A percentile compares a stretch with the other conserved stretches of the same genome.
phyloP scores from a whole-genome alignment of 1,284 basidiomycete species.

The Microbotryum intermedium region DNA sequence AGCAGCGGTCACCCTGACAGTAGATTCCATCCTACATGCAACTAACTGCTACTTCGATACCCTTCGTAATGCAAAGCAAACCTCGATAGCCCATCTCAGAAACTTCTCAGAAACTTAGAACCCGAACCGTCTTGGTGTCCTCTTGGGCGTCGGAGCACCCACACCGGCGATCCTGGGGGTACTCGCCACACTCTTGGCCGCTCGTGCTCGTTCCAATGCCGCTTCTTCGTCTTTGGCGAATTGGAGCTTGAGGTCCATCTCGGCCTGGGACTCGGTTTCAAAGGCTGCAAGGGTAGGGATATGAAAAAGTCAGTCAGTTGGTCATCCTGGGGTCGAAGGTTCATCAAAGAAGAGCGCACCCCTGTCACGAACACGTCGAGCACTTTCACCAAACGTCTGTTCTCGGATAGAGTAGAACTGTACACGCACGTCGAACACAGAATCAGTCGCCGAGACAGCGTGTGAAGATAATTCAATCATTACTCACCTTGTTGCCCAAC shows the following conservation, averaged over 20 bases:
- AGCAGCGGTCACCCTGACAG: too few species aligned
- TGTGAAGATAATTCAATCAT: background rate
- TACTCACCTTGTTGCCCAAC: constrained; percentile 52
- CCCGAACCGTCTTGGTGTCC: constrained; percentile 27
- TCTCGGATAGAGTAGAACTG: constrained; percentile 2
- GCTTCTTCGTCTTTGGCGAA: constrained; percentile 25
- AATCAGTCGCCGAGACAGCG: background rate
- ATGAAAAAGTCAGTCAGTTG: too few species aligned
- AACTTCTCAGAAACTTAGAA: constrained; percentile 9
- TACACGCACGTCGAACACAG: background rate
- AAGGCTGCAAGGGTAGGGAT: constrained; percentile 5
- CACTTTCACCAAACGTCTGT: background rate
- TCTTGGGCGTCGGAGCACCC: constrained; percentile 22
- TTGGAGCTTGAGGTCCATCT: constrained; percentile 28
- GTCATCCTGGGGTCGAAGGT: too few species aligned
- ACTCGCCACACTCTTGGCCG: constrained; percentile 27
- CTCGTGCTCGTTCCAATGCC: constrained; percentile 16
- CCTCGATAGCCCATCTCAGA: too few species aligned
- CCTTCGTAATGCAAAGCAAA: too few species aligned
- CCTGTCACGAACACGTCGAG: background rate
- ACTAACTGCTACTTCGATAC: too few species aligned
- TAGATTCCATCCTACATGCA: too few species aligned
- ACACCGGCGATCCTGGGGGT: constrained; percentile 33
- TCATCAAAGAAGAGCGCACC: background rate
- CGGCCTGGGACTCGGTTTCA: constrained; percentile 22